These are phyloP conservation scores for Suillus spraguei DNA, from an alignment of 768 basidiomycete species.

Conservation along the genomic window DNA sequence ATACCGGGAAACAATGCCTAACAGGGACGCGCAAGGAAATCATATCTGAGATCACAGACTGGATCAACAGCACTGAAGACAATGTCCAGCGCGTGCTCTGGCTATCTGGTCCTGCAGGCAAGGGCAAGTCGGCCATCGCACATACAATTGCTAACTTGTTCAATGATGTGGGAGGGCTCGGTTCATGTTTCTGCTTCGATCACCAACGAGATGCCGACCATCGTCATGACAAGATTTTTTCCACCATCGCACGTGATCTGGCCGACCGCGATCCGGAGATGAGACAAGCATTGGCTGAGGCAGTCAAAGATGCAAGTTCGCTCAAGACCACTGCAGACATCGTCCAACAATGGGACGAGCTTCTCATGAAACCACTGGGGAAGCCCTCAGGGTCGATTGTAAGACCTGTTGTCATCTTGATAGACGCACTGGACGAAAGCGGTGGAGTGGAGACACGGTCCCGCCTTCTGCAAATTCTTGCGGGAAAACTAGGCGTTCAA, in stretches of 20 bases:
- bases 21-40: no score
- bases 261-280: constrained; percentile 6
- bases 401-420: constrained; percentile 26
- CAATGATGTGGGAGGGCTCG: constrained; percentile 8
- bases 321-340: not conserved
- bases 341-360: constrained; percentile 17
- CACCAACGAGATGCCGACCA: constrained; percentile 11
- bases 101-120: no score
- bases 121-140: not conserved
- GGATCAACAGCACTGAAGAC: constrained; percentile 19
- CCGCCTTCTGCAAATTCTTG: constrained; percentile 17
- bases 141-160: constrained; percentile 18
- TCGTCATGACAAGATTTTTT: constrained; percentile 16
- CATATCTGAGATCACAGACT: constrained; percentile 21
- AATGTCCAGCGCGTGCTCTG: constrained; percentile 2
- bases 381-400: constrained; percentile 8
- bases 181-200: constrained; percentile 7
- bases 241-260: constrained; percentile 12
- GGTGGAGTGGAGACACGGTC: constrained; percentile 7
- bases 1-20: no score
- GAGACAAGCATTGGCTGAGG: constrained; percentile 1
- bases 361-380: constrained; percentile 18
- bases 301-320: not conserved
- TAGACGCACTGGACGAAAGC: constrained; percentile 27
- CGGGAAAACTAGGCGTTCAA: not conserved